phyloP scores from a whole-genome alignment of 2,329 filamentous ascomycete genomes.

The Talaromyces sp. region DNA sequence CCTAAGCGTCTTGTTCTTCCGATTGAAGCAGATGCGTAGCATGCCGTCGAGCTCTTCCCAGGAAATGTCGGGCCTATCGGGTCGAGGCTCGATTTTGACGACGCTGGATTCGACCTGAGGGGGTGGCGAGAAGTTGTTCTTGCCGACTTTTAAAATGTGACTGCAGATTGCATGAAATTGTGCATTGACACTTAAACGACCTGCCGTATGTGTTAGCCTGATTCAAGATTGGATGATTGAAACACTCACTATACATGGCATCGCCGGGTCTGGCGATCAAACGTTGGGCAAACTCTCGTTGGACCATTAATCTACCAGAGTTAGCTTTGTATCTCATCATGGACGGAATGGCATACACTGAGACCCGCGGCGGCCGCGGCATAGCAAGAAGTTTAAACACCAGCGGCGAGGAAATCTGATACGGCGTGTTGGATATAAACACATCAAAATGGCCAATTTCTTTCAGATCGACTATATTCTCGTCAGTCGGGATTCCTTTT shows the following conservation, averaged over 20 bases:
- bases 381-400: conserved; percentile 86
- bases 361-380: conserved; percentile 73
- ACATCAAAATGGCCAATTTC: conserved; percentile 60
- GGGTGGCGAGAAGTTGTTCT: conserved; percentile 94
- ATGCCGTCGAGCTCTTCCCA: conserved; percentile 96
- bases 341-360: conserved; percentile 55
- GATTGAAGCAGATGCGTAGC: conserved; percentile 73
- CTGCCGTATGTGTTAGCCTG: neutral
- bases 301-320: conserved; percentile 91
- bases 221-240: neutral
- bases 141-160: conserved; percentile 60
- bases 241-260: conserved; percentile 66
- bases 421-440: conserved; percentile 75
- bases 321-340: conserved; percentile 56
- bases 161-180: conserved; percentile 80
- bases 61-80: conserved; percentile 77
- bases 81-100: conserved; percentile 83
- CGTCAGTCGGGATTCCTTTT: neutral
- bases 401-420: conserved; percentile 83
- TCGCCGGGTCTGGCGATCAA: conserved; percentile 85
- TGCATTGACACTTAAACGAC: conserved; percentile 80
- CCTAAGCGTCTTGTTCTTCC: conserved; percentile 87
- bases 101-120: conserved; percentile 90
- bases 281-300: conserved; percentile 88
- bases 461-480: conserved; percentile 17